Evolutionary conservation across 163 green algal species (phyloP).

Genomic region (Chlamydomonas reinhardtii): DNA sequence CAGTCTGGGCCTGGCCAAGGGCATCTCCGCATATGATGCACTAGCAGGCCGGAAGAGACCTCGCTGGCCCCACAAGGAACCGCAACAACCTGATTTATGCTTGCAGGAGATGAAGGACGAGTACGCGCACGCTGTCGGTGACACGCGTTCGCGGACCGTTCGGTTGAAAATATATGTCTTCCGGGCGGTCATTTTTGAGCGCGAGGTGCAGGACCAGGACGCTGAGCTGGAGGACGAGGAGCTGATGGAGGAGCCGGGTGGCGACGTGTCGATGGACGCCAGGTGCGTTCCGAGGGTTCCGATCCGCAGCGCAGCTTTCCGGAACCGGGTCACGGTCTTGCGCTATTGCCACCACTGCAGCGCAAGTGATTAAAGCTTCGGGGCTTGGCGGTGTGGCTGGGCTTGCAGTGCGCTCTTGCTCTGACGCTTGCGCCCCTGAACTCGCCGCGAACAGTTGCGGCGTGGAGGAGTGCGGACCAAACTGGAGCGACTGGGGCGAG

Average conservation of each 20-base stretch:
- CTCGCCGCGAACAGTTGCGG: background rate
- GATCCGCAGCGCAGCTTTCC: background rate
- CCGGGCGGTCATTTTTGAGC: conserved; percentile 56
- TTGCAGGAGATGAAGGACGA: conserved; percentile 79
- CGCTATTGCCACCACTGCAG: too few relatives aligned
- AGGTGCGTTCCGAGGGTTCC: conserved; percentile 6
- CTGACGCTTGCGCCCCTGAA: background rate
- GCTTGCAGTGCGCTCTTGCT: too few relatives aligned
- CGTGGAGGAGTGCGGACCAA: background rate
- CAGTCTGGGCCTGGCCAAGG: too few relatives aligned
- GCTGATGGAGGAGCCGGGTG: background rate
- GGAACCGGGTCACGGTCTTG: background rate
- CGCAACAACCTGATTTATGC: background rate
- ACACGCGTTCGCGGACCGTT: conserved; percentile 53
- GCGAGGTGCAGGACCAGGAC: conserved; percentile 41
- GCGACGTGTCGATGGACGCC: background rate
- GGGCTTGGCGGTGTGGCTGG: too few relatives aligned
- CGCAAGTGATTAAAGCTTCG: too few relatives aligned
- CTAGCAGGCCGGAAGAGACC: too few relatives aligned
- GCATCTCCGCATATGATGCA: too few relatives aligned
- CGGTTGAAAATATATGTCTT: conserved; percentile 75
- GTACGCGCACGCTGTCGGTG: conserved; percentile 63
- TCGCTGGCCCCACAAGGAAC: too few relatives aligned
- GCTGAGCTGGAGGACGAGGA: conserved; percentile 35
- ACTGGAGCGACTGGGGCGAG: conserved; percentile 37